phyloP scores from a whole-genome alignment of 768 basidiomycete genomes.

The Lentinula sp. region DNA sequence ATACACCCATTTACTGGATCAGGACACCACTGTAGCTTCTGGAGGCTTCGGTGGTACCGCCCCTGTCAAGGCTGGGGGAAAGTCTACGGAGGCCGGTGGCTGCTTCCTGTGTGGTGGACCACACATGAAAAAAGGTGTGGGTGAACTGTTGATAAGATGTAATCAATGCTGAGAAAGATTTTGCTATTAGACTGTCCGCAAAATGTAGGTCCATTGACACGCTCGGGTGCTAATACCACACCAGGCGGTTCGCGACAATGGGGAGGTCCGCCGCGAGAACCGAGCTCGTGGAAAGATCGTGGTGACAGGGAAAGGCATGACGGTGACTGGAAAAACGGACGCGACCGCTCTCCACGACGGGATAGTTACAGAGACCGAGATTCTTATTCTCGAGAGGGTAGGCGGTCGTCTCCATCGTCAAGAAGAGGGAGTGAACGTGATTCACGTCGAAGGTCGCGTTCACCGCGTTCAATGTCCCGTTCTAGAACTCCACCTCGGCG shows the following conservation, averaged over 20 bases:
- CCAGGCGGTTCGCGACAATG: constrained; percentile 23
- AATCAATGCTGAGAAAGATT: background rate
- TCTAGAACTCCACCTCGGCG: constrained; percentile 21
- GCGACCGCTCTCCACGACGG: constrained; percentile 11
- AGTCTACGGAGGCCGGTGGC: constrained; percentile 50
- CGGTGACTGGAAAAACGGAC: constrained; percentile 11
- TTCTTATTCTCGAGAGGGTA: constrained; percentile 15
- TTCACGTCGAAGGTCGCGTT: constrained; percentile 17
- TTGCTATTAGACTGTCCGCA: constrained; percentile 41
- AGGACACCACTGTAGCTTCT: constrained; percentile 71
- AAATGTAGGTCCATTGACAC: constrained; percentile 32
- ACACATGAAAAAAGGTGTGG: constrained; percentile 85
- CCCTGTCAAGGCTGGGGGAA: constrained; percentile 50
- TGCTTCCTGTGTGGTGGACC: constrained; percentile 95
- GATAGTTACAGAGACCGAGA: constrained; percentile 15
- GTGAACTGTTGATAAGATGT: constrained; percentile 6
- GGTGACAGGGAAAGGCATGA: constrained; percentile 5
- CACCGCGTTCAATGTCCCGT: constrained; percentile 19
- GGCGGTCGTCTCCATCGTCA: constrained; percentile 17
- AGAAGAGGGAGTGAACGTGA: constrained; percentile 14
- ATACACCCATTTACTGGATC: constrained; percentile 92
- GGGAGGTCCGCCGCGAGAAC: constrained; percentile 21
- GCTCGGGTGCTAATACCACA: constrained; percentile 27
- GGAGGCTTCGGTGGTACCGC: constrained; percentile 65
- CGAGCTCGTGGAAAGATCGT: constrained; percentile 29